Evolutionary conservation across 306 rosid species (phyloP), one percentile per base, ranked within the genome.

Genomic region (Notholithocarpus densiflorus): DNA sequence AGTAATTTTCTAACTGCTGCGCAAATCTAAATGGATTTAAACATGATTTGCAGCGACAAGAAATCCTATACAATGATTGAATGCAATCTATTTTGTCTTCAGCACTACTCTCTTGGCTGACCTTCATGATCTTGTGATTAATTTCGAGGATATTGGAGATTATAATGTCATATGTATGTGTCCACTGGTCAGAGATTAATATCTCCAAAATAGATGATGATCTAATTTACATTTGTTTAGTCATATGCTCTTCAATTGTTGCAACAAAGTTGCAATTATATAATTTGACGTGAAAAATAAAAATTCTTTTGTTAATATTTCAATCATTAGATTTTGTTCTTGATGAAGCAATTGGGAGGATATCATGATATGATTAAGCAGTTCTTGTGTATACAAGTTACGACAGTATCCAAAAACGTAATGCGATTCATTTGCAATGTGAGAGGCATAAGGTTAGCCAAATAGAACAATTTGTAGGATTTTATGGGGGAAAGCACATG

Each of bases 41-140:
- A 34, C 5, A 59, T 24, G 57, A 61, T 34, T 11, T 34, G 21
- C 56, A 77, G 75, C 43, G 65, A 77, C 79, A 66, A 69, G 72
- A 82, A 82, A 77, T 77, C 79, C 20, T 56, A 56, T 48, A 8
- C 18, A 66, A 56, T 65, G 65, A 82, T 56, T 77, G 82, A 56
- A 29, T 29, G 23, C 8, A 66, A 20, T 57, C 56, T 77, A 32
- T 52, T 62, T 53, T 65, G 40, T 64, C 14, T 52, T 20, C 15
- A 19, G 20, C 10, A 27, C 5, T 61, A 45, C 32, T 40, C 17
- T 40, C 79, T 75, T 59, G 57, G 78, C 55, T 14, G 27, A 60
- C 14, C 31, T 75, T 37, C 11, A 29, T 20, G 37, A 9, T 75
- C 65, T 57, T 57, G 4, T 57, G 65, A 8, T 23, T 40, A 17